Evolutionary conservation across 192 early-diverging fungal species (phyloP), one percentile per base, ranked within the genome.

Genomic region (Linnemannia elongata): DNA sequence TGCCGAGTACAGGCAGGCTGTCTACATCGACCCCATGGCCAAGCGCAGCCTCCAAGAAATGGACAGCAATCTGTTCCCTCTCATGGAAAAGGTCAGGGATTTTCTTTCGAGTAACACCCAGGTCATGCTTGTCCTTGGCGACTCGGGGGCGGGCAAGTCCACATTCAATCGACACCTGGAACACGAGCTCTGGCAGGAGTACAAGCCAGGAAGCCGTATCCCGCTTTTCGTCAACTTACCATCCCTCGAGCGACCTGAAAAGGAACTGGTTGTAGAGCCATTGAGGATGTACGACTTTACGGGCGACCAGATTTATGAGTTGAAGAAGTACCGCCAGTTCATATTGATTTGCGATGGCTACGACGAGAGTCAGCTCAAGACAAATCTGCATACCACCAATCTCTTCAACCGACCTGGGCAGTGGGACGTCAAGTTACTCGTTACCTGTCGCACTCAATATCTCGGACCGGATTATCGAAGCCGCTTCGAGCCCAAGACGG

Each of bases 391-490:
- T 24, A n/a, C 15, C 0, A 47, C 17, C 72, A 73, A 45, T 27
- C 6, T 33, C 7, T 41, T 81, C 35, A 81, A 75, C 35, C 72
- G 54, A 17, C 3, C 30, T 9, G 79, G 79, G n/a, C 42, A 81
- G 33, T 81, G 79, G 79, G 1, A 75, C 4, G 63, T 44, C 8
- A 57, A 81, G 22, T 52, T 81, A 47, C 44, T 81, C 30, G 33
- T 81, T 73, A 81, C 60, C 35, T 81, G 79, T 45, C 57, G 79
- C 5, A 75, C 44, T 15, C 72, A 81, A 9, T 81, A 81, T 72
- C 49, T 81, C 68, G 63, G 79, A 6, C 33, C 22, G 30, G 73
- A 75, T 10, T 75, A 81, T 69, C 72, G 47, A 3, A 10, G 52
- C 70, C 73, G 20, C 33, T 81, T 81, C 63, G 54, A 38, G 66